phyloP scores from a whole-genome alignment of 116 monocot species.

The Iris pallida region DNA sequence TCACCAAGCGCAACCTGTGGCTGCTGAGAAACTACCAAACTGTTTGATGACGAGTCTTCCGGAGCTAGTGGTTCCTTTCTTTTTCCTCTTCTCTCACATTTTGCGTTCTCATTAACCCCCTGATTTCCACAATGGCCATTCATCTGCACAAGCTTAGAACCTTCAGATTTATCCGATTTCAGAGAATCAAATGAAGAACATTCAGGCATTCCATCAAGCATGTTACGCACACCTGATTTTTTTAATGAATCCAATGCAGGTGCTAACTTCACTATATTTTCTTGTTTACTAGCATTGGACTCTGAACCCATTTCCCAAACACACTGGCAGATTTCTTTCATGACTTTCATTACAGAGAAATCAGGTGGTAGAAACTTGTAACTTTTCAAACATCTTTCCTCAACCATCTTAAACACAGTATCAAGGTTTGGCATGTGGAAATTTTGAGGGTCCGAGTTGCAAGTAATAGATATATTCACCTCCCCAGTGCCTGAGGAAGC shows the following conservation, averaged over 20 bases:
- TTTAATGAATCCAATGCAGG: slow-evolving; percentile 22
- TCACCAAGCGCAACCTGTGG: slow-evolving; percentile 34
- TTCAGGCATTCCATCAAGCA: slow-evolving; percentile 6
- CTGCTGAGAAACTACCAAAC: slow-evolving; percentile 19
- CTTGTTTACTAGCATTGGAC: background rate
- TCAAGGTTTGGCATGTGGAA: slow-evolving; percentile 42
- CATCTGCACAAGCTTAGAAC: background rate
- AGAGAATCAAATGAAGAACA: slow-evolving; percentile 3
- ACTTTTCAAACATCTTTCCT: slow-evolving; percentile 62
- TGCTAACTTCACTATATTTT: slow-evolving; percentile 4
- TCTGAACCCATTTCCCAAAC: slow-evolving; percentile 38
- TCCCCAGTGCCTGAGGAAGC: slow-evolving; percentile 63
- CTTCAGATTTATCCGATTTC: background rate
- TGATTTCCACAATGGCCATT: background rate
- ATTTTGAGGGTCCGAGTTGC: slow-evolving; percentile 20
- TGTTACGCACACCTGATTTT: background rate
- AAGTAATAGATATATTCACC: slow-evolving; percentile 47
- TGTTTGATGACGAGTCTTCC: slow-evolving; percentile 13
- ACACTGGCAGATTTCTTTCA: slow-evolving; percentile 70
- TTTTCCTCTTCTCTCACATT: background rate
- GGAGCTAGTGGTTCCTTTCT: background rate
- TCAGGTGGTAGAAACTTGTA: slow-evolving; percentile 52
- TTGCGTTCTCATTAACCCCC: background rate
- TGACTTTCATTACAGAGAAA: slow-evolving; percentile 51
- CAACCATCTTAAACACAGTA: slow-evolving; percentile 47